Evolutionary conservation across 2,329 filamentous ascomycete genomes (phyloP), one percentile per base, ranked within the genome.

Genomic region (Penicillium rolfsii): DNA sequence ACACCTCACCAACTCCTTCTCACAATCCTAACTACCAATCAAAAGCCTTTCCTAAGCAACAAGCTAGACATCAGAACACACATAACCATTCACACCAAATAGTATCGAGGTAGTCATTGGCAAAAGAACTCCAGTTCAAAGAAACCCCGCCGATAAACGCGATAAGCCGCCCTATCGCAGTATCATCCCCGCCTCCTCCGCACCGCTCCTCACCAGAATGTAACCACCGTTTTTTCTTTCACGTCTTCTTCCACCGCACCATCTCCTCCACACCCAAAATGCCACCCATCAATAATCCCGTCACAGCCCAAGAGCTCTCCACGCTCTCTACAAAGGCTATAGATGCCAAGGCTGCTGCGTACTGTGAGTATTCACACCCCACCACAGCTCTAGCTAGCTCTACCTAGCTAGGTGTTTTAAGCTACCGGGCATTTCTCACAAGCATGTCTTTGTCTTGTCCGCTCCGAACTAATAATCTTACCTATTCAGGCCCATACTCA

Each of bases 271-370:
- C 19, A 22, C 19, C 22, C 24, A 46, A 36, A 24, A 53, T 35
- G 43, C 57, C 41, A 35, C 50, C 43, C 49, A 38, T 48, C 50
- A 30, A 22, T 33, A 35, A 52, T 35, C 43, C 63, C 72, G 80
- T 96, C 46, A 87, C 85, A 9, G 73, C 78, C 16, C 74, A 80
- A 52, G 89, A 96, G 74, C 85, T 96, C 73, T 74, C 81, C 61
- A 80, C 82, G 45, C 85, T 97, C 52, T 84, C 84, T 56, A 76
- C 80, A 60, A 82, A 85, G 72, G 88, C 89, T 67, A 81, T 85
- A 56, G 86, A 86, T 5, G 92, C 93, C 61, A 96, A 96, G 77
- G 82, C 82, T 2, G 84, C 82, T 57, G 93, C 94, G 38, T 97
- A 98, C 80, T 96, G 93, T 85, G 79, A 75, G 79, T 81, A 68